Percentiles rank a stretch among this genome's conserved stretches.
Conservation (phyloP, 495 filamentous ascomycete genomes). For the Halenospora varia region DNA sequence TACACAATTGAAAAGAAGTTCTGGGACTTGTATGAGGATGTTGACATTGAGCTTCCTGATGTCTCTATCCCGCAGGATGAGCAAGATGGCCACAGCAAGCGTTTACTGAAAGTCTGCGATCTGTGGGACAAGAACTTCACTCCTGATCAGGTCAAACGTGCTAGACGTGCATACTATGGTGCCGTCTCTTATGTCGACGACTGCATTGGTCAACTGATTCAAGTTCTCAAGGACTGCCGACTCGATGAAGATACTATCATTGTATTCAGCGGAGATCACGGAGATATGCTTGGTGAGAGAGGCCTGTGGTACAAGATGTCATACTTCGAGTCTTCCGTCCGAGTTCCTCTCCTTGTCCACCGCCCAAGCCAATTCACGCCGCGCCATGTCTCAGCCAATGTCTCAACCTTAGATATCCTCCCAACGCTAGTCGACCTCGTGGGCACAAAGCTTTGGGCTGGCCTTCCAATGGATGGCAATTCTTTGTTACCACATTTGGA, state of each 20-base stretch:
- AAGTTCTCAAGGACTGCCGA: conserved; percentile 66
- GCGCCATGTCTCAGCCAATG: conserved; percentile 67
- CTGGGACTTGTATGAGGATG: conserved; percentile 83
- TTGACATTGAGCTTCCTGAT: conserved; percentile 78
- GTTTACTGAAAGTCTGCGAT: conserved; percentile 76
- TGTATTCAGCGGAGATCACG: conserved; percentile 84
- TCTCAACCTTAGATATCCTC: conserved; percentile 81
- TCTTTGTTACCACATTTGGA: conserved; percentile 68
- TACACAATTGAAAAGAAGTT: conserved; percentile 86
- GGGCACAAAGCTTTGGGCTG: conserved; percentile 54
- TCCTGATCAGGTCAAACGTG: conserved; percentile 73
- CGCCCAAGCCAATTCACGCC: conserved; percentile 63
- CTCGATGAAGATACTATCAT: conserved; percentile 79
- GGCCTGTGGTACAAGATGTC: conserved; percentile 95
- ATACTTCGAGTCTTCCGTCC: conserved; percentile 79
- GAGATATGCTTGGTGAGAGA: conserved; percentile 88
- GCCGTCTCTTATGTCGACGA: conserved; percentile 87
- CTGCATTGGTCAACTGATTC: conserved; percentile 73
- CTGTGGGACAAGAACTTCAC: conserved; percentile 72
- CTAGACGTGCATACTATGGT: conserved; percentile 81
- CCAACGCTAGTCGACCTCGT: conserved; percentile 82
- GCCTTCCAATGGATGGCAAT: conserved; percentile 72
- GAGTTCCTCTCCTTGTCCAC: conserved; percentile 76
- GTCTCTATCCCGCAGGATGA: conserved; percentile 68
- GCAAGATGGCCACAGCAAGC: conserved; percentile 77